Evolutionary conservation across 768 basidiomycete species (phyloP).

Genomic region (Trametes gibbosa): DNA sequence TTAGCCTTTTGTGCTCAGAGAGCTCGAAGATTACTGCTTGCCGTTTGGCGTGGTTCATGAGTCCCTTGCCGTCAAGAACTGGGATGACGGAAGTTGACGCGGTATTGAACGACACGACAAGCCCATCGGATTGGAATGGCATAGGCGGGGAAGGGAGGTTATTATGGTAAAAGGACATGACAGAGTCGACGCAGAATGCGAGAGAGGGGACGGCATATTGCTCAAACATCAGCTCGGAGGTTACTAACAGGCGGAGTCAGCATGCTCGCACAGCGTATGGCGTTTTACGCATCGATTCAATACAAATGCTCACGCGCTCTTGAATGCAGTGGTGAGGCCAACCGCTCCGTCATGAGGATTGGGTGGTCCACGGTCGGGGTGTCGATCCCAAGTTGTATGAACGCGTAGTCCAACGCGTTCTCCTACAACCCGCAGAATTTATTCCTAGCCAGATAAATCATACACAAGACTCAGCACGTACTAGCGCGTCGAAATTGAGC

Average conservation of each 20-base stretch:
- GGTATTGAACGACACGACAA: constrained; percentile 89
- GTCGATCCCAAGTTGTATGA: constrained; percentile 83
- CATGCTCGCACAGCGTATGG: neutral
- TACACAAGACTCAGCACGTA: constrained; percentile 40
- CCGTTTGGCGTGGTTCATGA: constrained; percentile 87
- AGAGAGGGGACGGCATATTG: constrained; percentile 83
- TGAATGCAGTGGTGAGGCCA: constrained; percentile 87
- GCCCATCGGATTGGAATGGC: constrained; percentile 63
- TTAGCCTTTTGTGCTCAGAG: neutral
- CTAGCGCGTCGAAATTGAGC: constrained; percentile 89
- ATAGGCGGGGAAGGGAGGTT: constrained; percentile 37
- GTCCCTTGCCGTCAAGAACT: constrained; percentile 74
- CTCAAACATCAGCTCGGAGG: constrained; percentile 96
- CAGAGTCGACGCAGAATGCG: constrained; percentile 83
- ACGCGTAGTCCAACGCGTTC: constrained; percentile 89
- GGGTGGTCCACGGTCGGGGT: constrained; percentile 77
- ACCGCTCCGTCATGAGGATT: constrained; percentile 88
- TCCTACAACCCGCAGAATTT: constrained; percentile 55
- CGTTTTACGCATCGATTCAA: constrained; percentile 1
- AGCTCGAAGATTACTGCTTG: constrained; percentile 32
- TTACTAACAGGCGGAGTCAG: constrained; percentile 49
- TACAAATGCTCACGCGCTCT: constrained; percentile 61
- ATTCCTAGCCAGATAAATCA: neutral
- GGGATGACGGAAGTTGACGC: constrained; percentile 91
- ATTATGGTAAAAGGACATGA: constrained; percentile 92